Percentiles rank a stretch among this genome's conserved stretches.
Evolutionary conservation across 768 basidiomycete species (phyloP).

Genomic region (Kwoniella mangroviensis): DNA sequence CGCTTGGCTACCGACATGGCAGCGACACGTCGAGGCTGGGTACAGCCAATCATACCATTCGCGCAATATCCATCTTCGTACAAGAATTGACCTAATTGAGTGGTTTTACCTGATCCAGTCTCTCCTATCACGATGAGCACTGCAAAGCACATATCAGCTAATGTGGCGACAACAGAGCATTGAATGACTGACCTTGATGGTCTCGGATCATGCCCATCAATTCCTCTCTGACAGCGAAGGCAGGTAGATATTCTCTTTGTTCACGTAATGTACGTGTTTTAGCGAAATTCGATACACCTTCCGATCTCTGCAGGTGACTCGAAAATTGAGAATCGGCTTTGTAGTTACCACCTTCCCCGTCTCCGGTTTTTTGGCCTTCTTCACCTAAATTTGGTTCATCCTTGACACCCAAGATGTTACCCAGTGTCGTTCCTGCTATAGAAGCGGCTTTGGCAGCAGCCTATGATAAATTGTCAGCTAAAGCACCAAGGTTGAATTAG

Average conservation of each 20-base stretch:
- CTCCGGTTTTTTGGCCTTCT: conserved; percentile 61
- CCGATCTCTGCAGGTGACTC: conserved; percentile 75
- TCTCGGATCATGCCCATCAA: conserved; percentile 85
- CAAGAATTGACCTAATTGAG: conserved; percentile 90
- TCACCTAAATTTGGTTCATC: conserved; percentile 86
- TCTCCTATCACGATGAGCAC: conserved; percentile 97
- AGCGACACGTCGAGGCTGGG: conserved; percentile 96
- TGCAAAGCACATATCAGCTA: conserved; percentile 50
- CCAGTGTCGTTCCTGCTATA: conserved; percentile 88
- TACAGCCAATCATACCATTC: conserved; percentile 91
- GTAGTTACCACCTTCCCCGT: conserved; percentile 63
- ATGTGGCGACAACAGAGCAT: background rate
- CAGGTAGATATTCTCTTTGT: conserved; percentile 94
- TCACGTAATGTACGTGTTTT: conserved; percentile 82
- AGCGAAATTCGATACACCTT: conserved; percentile 79
- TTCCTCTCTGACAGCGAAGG: conserved; percentile 95
- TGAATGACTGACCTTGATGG: conserved; percentile 75
- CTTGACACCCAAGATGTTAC: conserved; percentile 96
- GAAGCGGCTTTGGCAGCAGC: conserved; percentile 94
- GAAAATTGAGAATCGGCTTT: conserved; percentile 97
- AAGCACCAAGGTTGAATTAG: background rate
- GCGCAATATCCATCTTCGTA: conserved; percentile 96
- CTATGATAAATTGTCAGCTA: conserved; percentile 55
- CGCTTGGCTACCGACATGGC: conserved; percentile 99
- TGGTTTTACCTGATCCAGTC: conserved; percentile 99